phyloP scores from a whole-genome alignment of 805 yeast genomes.

The Teunomyces stri region DNA sequence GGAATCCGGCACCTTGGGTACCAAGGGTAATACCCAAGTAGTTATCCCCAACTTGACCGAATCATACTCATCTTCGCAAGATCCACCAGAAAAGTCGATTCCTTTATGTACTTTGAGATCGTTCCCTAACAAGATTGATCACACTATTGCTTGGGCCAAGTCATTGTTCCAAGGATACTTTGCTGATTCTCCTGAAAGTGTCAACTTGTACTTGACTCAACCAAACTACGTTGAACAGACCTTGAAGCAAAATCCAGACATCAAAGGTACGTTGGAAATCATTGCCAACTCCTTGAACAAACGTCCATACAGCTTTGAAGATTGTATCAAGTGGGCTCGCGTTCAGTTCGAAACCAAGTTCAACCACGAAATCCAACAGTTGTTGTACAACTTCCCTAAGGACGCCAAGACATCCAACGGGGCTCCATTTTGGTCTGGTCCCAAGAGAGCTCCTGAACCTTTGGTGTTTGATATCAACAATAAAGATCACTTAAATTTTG shows the following conservation, averaged over 20 bases:
- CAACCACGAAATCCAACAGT: slow-evolving; percentile 82
- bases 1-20: slow-evolving; percentile 97
- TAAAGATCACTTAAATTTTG: slow-evolving; percentile 75
- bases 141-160: slow-evolving; percentile 99
- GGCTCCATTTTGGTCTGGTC: slow-evolving; percentile 96
- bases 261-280: slow-evolving; percentile 80
- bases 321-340: slow-evolving; percentile 95
- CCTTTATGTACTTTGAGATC: slow-evolving; percentile 97
- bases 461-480: slow-evolving; percentile 72
- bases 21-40: slow-evolving; percentile 98
- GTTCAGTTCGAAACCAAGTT: slow-evolving; percentile 81
- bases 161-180: slow-evolving; percentile 90
- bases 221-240: slow-evolving; percentile 91
- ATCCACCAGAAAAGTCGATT: slow-evolving; percentile 97
- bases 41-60: slow-evolving; percentile 92
- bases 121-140: slow-evolving; percentile 97
- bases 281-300: slow-evolving; percentile 70
- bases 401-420: slow-evolving; percentile 91
- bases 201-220: slow-evolving; percentile 84
- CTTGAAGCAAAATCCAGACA: slow-evolving; percentile 89
- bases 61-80: slow-evolving; percentile 93
- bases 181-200: slow-evolving; percentile 88
- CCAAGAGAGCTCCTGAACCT: slow-evolving; percentile 95
- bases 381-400: slow-evolving; percentile 89
- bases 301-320: slow-evolving; percentile 88